Evolutionary conservation across 257 asterid genomes (phyloP).

Genomic region (Cordia subcordata): DNA sequence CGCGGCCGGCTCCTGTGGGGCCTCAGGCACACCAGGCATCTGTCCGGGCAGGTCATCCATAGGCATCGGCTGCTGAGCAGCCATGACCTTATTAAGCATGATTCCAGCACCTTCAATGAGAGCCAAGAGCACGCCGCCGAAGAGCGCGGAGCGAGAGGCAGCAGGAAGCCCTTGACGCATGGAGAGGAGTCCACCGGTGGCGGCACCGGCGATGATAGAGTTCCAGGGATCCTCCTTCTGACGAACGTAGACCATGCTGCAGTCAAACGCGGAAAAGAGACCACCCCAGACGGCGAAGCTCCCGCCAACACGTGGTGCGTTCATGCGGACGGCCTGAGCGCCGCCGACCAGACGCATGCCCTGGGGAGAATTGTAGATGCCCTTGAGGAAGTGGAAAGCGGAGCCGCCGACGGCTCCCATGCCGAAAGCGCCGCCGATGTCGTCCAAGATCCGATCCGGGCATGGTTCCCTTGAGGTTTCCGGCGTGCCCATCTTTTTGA

Average conservation of each 20-base stretch:
- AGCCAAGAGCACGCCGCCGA: constrained; percentile 32
- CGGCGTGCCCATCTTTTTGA: constrained; percentile 22
- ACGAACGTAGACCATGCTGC: constrained; percentile 26
- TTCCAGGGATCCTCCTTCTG: constrained; percentile 41
- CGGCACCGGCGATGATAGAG: constrained; percentile 32
- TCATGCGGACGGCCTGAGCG: constrained; percentile 33
- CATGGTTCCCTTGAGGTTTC: constrained; percentile 34
- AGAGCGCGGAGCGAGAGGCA: constrained; percentile 20
- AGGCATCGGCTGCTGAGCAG: constrained; percentile 16
- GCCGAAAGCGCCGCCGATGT: constrained; percentile 32
- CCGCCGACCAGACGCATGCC: constrained; percentile 32
- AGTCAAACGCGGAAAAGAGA: constrained; percentile 25
- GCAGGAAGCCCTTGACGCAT: constrained; percentile 26
- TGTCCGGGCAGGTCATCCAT: constrained; percentile 15
- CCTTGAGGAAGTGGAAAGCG: constrained; percentile 34
- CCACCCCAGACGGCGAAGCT: constrained; percentile 41
- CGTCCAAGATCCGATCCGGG: constrained; percentile 34
- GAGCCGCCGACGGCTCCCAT: constrained; percentile 45
- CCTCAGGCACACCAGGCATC: constrained; percentile 4
- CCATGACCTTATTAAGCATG: constrained; percentile 23
- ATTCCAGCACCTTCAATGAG: constrained; percentile 35
- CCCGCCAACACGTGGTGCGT: constrained; percentile 29
- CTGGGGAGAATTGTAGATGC: constrained; percentile 31
- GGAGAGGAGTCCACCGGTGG: constrained; percentile 29
- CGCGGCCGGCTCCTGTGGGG: neutral